Evolutionary conservation across 2,329 filamentous ascomycete species (phyloP).

Genomic region (Colletotrichum endophyticum): DNA sequence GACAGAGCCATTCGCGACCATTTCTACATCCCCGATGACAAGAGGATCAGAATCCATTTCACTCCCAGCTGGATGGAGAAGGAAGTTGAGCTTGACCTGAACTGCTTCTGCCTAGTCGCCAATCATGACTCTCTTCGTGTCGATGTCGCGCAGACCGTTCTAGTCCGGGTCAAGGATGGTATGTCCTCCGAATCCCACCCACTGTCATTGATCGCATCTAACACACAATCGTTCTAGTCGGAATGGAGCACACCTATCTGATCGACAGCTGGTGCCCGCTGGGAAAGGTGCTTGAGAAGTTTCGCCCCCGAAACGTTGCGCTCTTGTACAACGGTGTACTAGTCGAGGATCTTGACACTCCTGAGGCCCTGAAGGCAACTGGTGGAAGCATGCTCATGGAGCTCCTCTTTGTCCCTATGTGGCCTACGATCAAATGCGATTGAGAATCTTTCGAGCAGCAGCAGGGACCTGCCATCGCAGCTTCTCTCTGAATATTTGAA

Average conservation of each 20-base stretch:
- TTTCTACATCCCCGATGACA: not conserved
- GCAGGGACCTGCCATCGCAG: not conserved
- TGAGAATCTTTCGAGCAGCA: not conserved
- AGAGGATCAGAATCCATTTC: not conserved
- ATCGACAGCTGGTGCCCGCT: not conserved
- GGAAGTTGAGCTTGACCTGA: not conserved
- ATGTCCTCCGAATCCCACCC: not conserved
- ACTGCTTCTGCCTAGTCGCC: not conserved
- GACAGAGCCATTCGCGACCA: not conserved
- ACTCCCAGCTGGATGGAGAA: not conserved
- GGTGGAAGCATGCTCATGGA: not conserved
- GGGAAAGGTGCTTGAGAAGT: not conserved
- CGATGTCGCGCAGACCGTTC: not conserved
- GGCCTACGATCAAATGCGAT: not conserved
- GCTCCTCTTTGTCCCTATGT: not conserved
- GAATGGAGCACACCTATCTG: not conserved
- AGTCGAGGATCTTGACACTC: not conserved
- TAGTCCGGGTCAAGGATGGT: not conserved
- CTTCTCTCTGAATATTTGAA: accelerated
- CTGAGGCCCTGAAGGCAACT: not conserved
- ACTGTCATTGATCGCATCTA: not conserved
- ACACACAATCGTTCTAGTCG: not conserved
- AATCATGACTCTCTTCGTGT: not conserved
- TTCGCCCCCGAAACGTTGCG: not conserved
- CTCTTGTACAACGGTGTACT: not conserved